phyloP scores from a whole-genome alignment of 345 rosid genomes.

The Aethionema arabicum region DNA sequence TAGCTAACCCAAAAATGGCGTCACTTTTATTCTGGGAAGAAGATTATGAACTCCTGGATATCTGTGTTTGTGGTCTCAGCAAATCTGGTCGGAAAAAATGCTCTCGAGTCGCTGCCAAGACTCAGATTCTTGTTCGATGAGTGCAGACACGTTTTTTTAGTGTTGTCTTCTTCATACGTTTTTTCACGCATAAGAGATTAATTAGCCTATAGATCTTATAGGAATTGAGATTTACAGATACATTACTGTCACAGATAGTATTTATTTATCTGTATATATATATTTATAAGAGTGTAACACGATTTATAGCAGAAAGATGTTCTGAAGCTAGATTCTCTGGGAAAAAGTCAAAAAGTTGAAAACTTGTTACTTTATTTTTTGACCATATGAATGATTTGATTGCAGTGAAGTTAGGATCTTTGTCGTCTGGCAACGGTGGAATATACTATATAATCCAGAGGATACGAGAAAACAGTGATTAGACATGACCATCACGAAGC shows the following conservation, averaged over 20 bases:
- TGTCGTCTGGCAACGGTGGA: slow-evolving; percentile 4
- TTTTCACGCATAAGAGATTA: neutral
- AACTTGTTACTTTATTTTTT: neutral
- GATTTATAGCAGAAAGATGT: neutral
- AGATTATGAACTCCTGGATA: slow-evolving; percentile 87
- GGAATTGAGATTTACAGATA: slow-evolving; percentile 22
- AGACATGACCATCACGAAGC: slow-evolving; percentile 39
- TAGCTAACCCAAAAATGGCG: slow-evolving; percentile 83
- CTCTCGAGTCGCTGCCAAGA: slow-evolving; percentile 84
- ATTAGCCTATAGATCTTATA: slow-evolving; percentile 20
- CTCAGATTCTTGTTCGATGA: slow-evolving; percentile 77
- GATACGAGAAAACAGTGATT: neutral
- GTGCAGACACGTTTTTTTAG: neutral
- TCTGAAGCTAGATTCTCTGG: neutral
- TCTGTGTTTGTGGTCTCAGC: slow-evolving; percentile 81
- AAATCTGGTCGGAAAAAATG: slow-evolving; percentile 82
- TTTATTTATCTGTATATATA: slow-evolving; percentile 9
- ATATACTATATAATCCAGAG: neutral
- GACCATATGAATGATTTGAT: neutral
- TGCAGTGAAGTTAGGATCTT: no score
- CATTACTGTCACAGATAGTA: slow-evolving; percentile 18
- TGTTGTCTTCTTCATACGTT: slow-evolving; percentile 6
- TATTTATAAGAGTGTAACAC: slow-evolving; percentile 9
- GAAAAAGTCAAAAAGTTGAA: neutral
- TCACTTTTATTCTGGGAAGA: slow-evolving; percentile 84